Evolutionary conservation across 257 asterid species (phyloP), one percentile per base, ranked within the genome.

Genomic region (Voacanga thouarsii): DNA sequence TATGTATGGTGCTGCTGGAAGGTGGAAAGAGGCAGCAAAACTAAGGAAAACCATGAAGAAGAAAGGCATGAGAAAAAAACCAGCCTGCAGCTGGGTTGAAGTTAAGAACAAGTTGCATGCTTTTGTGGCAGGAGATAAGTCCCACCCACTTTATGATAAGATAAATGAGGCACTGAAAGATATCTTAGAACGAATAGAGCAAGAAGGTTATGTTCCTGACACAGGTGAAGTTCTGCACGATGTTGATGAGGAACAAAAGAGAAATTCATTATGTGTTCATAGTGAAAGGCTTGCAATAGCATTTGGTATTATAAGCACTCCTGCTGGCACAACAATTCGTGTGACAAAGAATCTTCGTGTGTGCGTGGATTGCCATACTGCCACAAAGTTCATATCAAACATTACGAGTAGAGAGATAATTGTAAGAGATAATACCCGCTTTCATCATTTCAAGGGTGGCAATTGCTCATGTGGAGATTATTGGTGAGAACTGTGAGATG

Each of bases 81-180:
- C 90, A 55, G 96, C 91, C 67, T 90, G 94, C 82, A 94, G 97
- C 83, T 92, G 97, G 97, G 84, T 92, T 56, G 99, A 94, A 79
- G 90, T 91, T 39, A 86, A 87, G 85, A 85, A 85, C 78, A 75
- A 84, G 71, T 80, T 94, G 50, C 97, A 94, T 78, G 91, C 85
- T 81, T 91, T 91, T 75, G 88, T 88, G 64, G 83, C 93, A 23
- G 97, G 92, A 77, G 94, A 92, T 70, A 90, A 79, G 72, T 89
- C 78, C 57, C 98, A 90, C 83, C 89, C 94, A n/a, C 86, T 79
- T 47, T 88, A 88, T 75, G 80, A 68, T 24, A 80, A 71, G 82
- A 90, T 93, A 79, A 73, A 81, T 30, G 64, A 77, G 75, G 88
- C 84, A 6, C 69, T 92, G 80, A 72, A 80, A 78, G 92, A 87